Conservation (phyloP, 164 flowering plant species). For the Cinnamomum micranthum region DNA sequence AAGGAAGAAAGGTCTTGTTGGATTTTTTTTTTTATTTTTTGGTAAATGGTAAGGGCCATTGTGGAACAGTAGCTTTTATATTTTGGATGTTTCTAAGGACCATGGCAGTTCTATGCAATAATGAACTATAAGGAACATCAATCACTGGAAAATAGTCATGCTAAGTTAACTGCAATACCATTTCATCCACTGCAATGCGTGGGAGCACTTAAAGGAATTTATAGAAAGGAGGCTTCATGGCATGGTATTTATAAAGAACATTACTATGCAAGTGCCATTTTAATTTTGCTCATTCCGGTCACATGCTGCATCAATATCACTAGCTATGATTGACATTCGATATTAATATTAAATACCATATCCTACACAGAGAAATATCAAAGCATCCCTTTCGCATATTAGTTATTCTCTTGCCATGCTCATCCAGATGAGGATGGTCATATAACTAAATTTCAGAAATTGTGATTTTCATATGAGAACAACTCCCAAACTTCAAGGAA, state of each 20-base stretch:
- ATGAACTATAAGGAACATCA: not conserved
- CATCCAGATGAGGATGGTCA: not conserved
- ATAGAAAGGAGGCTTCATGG: not conserved
- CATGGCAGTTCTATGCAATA: not conserved
- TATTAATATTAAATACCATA: no score
- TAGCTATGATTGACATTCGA: no score
- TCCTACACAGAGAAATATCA: no score
- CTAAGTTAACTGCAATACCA: not conserved
- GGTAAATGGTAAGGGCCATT: not conserved
- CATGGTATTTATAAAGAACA: not conserved
- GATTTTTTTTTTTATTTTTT: no score
- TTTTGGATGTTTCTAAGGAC: not conserved
- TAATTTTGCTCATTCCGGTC: no score
- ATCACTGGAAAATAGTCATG: not conserved
- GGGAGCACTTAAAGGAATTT: no score
- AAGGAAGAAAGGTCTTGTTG: not conserved
- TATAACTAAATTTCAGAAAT: not conserved
- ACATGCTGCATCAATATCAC: no score
- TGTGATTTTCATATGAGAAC: not conserved
- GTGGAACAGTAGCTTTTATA: not conserved
- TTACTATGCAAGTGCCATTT: no score
- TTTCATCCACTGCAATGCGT: no score
- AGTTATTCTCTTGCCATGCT: no score
- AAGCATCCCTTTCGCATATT: not conserved
- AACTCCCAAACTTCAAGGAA: not conserved